A percentile compares a stretch with the other conserved stretches of the same genome.
phyloP scores from a whole-genome alignment of 108 stramenopile species.

The Nitzschia palea region DNA sequence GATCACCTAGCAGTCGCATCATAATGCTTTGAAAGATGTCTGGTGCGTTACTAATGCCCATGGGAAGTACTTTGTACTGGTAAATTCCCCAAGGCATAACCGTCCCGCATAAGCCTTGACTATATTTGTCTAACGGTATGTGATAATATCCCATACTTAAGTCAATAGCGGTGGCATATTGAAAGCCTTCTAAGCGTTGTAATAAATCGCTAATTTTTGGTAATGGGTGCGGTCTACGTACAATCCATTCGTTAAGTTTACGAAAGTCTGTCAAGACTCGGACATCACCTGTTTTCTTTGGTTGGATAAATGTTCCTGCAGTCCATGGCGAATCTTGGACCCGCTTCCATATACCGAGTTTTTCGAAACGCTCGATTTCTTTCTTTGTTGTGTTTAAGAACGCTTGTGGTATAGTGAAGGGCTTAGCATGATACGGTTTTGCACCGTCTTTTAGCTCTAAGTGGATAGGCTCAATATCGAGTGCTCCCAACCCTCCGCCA shows the following conservation, averaged over 20 bases:
- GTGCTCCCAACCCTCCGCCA: not conserved
- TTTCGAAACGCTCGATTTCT: slow-evolving; percentile 21
- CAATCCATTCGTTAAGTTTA: slow-evolving; percentile 24
- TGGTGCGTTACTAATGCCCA: slow-evolving; percentile 43
- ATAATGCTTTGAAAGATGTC: slow-evolving; percentile 43
- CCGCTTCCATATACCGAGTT: slow-evolving; percentile 20
- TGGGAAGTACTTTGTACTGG: slow-evolving; percentile 42
- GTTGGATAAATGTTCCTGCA: slow-evolving; percentile 28
- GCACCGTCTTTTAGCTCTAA: slow-evolving; percentile 18
- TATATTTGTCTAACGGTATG: slow-evolving; percentile 3
- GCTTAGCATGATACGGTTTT: slow-evolving; percentile 20
- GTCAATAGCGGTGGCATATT: slow-evolving; percentile 20
- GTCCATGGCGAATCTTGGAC: slow-evolving; percentile 2
- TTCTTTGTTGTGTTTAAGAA: slow-evolving; percentile 19
- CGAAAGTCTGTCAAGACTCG: slow-evolving; percentile 39
- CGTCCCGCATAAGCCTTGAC: slow-evolving; percentile 26
- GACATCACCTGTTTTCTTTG: slow-evolving; percentile 30
- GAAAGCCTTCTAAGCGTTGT: not conserved
- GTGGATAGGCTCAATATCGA: not conserved
- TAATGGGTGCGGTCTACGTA: not conserved
- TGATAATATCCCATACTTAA: slow-evolving; percentile 16
- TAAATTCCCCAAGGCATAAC: slow-evolving; percentile 48
- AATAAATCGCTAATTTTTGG: slow-evolving; percentile 29
- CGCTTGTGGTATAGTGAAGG: slow-evolving; percentile 17
- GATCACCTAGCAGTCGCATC: slow-evolving; percentile 24